These are phyloP conservation scores for Penicillium concentricum DNA, from an alignment of 2,329 filamentous ascomycete genomes.

Conservation along the genomic window DNA sequence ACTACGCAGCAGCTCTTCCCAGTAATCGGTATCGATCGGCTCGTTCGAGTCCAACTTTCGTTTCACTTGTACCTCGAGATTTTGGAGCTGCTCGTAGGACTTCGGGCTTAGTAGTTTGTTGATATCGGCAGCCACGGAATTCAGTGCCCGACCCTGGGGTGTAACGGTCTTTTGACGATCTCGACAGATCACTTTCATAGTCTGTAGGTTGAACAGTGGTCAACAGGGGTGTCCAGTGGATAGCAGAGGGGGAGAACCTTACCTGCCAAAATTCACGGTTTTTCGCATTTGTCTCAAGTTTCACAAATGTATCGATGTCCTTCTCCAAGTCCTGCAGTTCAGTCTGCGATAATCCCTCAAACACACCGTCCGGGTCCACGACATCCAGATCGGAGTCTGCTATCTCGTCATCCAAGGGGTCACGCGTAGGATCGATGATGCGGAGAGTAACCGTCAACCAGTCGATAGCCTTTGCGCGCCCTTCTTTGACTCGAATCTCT, in stretches of 20 bases:
- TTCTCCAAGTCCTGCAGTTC: slow-evolving; percentile 75
- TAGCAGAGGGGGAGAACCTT: slow-evolving; percentile 21
- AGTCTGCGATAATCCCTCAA: slow-evolving; percentile 67
- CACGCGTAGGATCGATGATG: slow-evolving; percentile 79
- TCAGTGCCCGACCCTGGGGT: slow-evolving; percentile 71
- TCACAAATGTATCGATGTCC: slow-evolving; percentile 76
- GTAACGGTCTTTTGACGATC: slow-evolving; percentile 69
- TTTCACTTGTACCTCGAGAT: slow-evolving; percentile 81
- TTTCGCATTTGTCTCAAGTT: slow-evolving; percentile 72
- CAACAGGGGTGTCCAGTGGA: neutral
- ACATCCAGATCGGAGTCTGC: slow-evolving; percentile 74
- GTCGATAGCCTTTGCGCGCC: slow-evolving; percentile 87
- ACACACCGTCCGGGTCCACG: slow-evolving; percentile 75
- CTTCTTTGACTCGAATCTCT: slow-evolving; percentile 87
- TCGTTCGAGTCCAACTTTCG: slow-evolving; percentile 84
- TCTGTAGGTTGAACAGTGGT: slow-evolving; percentile 44
- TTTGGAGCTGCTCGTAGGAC: slow-evolving; percentile 79
- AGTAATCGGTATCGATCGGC: slow-evolving; percentile 94
- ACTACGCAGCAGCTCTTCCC: slow-evolving; percentile 86
- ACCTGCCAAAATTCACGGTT: slow-evolving; percentile 88
- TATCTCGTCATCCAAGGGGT: slow-evolving; percentile 78
- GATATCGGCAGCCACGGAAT: slow-evolving; percentile 81
- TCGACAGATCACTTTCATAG: slow-evolving; percentile 78
- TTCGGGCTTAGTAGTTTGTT: slow-evolving; percentile 85
- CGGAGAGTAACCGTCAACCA: slow-evolving; percentile 88